Evolutionary conservation across 495 filamentous ascomycete species (phyloP).

Genomic region (Penicillium mononematosum): DNA sequence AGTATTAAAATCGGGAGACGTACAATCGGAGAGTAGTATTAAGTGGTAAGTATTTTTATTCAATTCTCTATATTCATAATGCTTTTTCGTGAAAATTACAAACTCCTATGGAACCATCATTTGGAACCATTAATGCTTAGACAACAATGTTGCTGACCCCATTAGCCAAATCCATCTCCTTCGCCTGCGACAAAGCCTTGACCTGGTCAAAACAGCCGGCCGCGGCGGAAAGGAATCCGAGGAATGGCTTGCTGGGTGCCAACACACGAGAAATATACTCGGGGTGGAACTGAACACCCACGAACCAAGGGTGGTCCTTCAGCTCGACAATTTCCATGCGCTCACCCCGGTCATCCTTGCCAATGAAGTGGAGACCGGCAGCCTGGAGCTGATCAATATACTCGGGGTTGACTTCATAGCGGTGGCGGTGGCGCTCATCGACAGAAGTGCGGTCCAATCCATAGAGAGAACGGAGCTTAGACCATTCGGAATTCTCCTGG

Average conservation of each 20-base stretch:
- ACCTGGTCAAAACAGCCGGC: slow-evolving; percentile 60
- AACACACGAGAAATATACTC: slow-evolving; percentile 76
- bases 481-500: slow-evolving; percentile 78
- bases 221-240: slow-evolving; percentile 83
- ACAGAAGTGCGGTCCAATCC: slow-evolving; percentile 43
- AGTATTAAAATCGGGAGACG: not conserved
- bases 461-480: slow-evolving; percentile 72
- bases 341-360: slow-evolving; percentile 78
- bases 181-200: slow-evolving; percentile 21
- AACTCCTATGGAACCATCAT: slow-evolving; percentile 9
- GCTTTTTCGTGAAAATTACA: slow-evolving; percentile 15
- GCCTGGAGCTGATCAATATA: slow-evolving; percentile 35
- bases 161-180: slow-evolving; percentile 18
- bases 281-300: slow-evolving; percentile 88
- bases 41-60: slow-evolving; percentile 1
- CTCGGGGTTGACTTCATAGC: slow-evolving; percentile 47
- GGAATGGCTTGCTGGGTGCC: slow-evolving; percentile 71
- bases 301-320: slow-evolving; percentile 85
- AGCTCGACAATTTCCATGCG: slow-evolving; percentile 93
- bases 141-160: slow-evolving; percentile 17
- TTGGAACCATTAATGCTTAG: slow-evolving; percentile 10
- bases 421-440: slow-evolving; percentile 49
- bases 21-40: not conserved
- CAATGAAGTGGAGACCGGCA: slow-evolving; percentile 45
- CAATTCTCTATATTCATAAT: slow-evolving; percentile 14